Base-by-base conservation (phyloP, 306 rosid species). In the Arachis hypogaea region DNA sequence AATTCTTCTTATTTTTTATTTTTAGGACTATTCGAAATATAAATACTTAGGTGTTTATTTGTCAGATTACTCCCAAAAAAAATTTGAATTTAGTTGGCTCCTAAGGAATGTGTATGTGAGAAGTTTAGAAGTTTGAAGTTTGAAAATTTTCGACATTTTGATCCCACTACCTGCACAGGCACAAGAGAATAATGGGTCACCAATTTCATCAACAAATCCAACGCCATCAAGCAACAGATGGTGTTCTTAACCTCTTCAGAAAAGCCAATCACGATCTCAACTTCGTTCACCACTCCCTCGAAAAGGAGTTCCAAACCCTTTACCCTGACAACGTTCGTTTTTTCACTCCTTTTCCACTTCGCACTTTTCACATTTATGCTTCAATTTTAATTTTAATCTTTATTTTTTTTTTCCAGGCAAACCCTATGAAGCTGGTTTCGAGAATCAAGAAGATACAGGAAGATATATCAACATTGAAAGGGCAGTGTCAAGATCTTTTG, bases 201-300 rank as follows among this genome's bases (percentile, higher is more conserved):
- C 38, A 72, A 28, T 54, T 54, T 49, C 55, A 11, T 49, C 12
- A 46, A 33, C 28, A 43, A 12, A 59, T 74, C 33, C 73, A 86
- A 43, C 92, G 83, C 59, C 87, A 89, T 59, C 88, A 86, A 77
- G 92, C 97, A 28, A 83, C 92, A 9, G 96, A 91, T 9, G 92
- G 91, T 1, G 76, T 93, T 74, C 64, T 84, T 74, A 93, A 79
- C 44, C 80, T 93, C 28, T 80, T 93, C 83, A 86, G 86, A 33
- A 91, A 82, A 75, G 94, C 97, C 50, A 88, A 85, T 77, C 97
- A 82, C 77, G 97, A 93, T 84, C 96, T 93, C 28, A 78, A 86
- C 9, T n/a, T 79, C n/a, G 76, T 78, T 66, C 73, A 76, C 33
- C 75, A 64, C 52, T 83, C 82, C 77, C 97, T 93, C 73, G 92